Base-by-base conservation (phyloP, 2,329 filamentous ascomycete genomes). In the Cercospora sp. region DNA sequence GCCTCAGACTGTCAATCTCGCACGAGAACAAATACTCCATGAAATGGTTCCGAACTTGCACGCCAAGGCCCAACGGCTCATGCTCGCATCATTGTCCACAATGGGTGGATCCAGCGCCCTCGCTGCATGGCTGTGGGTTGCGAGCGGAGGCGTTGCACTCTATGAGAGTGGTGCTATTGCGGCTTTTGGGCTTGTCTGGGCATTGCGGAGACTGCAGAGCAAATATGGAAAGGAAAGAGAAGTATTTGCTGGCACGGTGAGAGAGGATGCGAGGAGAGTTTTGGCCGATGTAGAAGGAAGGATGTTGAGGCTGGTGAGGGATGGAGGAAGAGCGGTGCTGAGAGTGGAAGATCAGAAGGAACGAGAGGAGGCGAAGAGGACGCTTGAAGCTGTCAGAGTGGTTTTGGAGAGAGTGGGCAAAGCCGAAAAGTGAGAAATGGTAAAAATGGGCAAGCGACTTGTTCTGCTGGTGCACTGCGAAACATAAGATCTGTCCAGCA, bases 31-130 rank as follows among this genome's bases (percentile, higher is more conserved):
- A 13, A 79, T 84, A 48, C 73, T 82, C 28, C 74, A 77, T 12
- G 76, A 78, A 3, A 76, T 79, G 1, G 77, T 85, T 0, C 82
- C 83, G 0, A 74, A 77, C 0, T 75, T 85, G 2, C 82, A 84
- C 68, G 78, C 79, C 0, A 78, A 81, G 42, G 82, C 81, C 5
- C 83, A 84, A 73, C 75, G 75, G 2, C 76, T 82, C 1, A 88
- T 97, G 4, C 77, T 96, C 4, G 89, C 93, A 75, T 91, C 91
- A 0, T 81, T 92, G 0, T 90, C 89, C 63, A 92, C 92, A 0
- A 91, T 91, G 0, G 87, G 88, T 4, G 80, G 78, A 68, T 82
- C 75, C 62, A 82, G 84, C 10, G 85, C 85, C 0, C 80, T 89
- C 2, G 85, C 84, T 0, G 83, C 80, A 0, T 82, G 89, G 65